These are phyloP conservation scores for Aspergillus versicolor DNA, from an alignment of 2,329 filamentous ascomycete species.

Conservation along the genomic window DNA sequence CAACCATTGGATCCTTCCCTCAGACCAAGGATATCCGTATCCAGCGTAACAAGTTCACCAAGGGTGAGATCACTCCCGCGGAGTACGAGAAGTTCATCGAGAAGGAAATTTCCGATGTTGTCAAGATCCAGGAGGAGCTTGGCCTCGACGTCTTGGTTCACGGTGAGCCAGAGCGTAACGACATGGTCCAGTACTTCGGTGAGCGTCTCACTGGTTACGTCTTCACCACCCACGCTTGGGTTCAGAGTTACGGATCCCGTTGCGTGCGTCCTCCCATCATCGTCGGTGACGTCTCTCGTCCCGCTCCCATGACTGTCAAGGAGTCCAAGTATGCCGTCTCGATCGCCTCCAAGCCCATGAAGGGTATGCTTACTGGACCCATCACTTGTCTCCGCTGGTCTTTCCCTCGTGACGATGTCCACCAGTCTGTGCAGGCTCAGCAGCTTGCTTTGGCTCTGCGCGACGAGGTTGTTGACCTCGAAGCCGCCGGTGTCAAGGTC, in stretches of 20 bases:
- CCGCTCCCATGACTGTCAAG: conserved; percentile 98
- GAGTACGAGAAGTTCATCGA: conserved; percentile 99
- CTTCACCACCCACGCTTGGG: conserved; percentile 99
- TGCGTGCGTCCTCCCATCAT: conserved; percentile 98
- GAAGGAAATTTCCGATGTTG: conserved; percentile 93
- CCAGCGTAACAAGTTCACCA: conserved; percentile 97
- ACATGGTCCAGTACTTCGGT: conserved; percentile 99
- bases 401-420: conserved; percentile 98
- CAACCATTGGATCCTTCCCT: conserved; percentile 98
- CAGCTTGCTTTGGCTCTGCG: conserved; percentile 97
- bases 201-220: conserved; percentile 95
- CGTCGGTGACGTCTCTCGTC: conserved; percentile 96
- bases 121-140: conserved; percentile 98
- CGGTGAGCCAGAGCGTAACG: conserved; percentile 99
- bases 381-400: conserved; percentile 99
- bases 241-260: conserved; percentile 96
- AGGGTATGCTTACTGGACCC: conserved; percentile 99
- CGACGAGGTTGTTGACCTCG: conserved; percentile 96
- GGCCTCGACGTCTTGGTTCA: conserved; percentile 96
- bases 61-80: conserved; percentile 88
- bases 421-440: conserved; percentile 98
- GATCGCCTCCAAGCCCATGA: conserved; percentile 98
- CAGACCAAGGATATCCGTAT: conserved; percentile 99
- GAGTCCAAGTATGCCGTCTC: conserved; percentile 98
- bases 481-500: conserved; percentile 93